Evolutionary conservation across 441 rosid genomes (phyloP).

Genomic region (Viola pubescens): DNA sequence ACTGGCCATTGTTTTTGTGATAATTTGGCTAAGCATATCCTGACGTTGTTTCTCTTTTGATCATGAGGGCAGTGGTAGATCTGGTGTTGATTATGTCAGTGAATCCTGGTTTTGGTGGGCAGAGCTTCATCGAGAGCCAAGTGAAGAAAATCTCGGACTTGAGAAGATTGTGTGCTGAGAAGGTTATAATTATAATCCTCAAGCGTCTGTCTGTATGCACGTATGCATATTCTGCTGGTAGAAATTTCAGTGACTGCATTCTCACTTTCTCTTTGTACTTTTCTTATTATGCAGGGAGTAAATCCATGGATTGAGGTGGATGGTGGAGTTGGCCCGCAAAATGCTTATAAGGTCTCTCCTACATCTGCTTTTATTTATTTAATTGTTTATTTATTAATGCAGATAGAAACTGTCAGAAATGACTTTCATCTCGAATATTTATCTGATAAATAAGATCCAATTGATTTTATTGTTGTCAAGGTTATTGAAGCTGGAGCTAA

Average conservation of each 20-base stretch:
- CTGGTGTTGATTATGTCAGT: slow-evolving; percentile 97
- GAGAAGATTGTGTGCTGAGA: slow-evolving; percentile 82
- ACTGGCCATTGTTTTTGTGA: too few relatives aligned
- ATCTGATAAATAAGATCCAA: too few relatives aligned
- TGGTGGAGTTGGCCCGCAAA: slow-evolving; percentile 94
- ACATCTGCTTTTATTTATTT: slow-evolving; percentile 8
- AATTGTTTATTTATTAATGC: neutral
- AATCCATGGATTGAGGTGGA: slow-evolving; percentile 99
- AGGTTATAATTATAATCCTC: slow-evolving; percentile 35
- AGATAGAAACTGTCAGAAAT: neutral
- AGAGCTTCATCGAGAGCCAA: slow-evolving; percentile 98
- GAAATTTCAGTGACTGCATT: neutral
- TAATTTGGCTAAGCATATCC: too few relatives aligned
- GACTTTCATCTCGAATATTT: neutral
- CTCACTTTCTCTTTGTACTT: neutral
- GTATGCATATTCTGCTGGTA: neutral
- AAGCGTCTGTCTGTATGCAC: neutral
- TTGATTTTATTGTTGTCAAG: slow-evolving; percentile 21
- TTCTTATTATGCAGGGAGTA: slow-evolving; percentile 52
- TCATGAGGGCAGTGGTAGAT: slow-evolving; percentile 58
- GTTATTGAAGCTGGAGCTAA: slow-evolving; percentile 99
- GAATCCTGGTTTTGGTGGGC: slow-evolving; percentile 98
- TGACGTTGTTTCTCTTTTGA: neutral
- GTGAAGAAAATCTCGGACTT: slow-evolving; percentile 89
- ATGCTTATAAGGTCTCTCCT: slow-evolving; percentile 75